A percentile compares a stretch with the other conserved stretches of the same genome.
phyloP scores from a whole-genome alignment of 805 yeast species.

The Metschnikowia rubicola region DNA sequence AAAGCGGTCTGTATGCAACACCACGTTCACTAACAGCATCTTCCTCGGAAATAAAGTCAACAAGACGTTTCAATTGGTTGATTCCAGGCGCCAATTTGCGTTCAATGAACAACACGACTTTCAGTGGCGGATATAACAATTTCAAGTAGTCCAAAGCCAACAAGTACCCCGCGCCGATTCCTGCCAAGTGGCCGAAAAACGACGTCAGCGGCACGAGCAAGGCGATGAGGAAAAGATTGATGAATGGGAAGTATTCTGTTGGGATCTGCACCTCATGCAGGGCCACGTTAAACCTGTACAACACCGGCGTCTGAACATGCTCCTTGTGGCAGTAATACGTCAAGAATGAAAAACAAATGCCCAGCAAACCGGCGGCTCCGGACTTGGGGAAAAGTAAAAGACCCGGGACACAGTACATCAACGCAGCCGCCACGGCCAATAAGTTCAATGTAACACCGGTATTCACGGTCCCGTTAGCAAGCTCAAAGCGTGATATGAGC shows the following conservation, averaged over 20 bases:
- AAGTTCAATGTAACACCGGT: constrained; percentile 78
- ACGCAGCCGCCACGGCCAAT: constrained; percentile 64
- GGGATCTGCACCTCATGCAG: constrained; percentile 48
- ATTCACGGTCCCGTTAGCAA: constrained; percentile 74
- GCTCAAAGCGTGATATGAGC: constrained; percentile 64
- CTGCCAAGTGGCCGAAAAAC: constrained; percentile 71
- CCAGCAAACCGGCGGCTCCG: constrained; percentile 66
- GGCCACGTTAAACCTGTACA: constrained; percentile 27
- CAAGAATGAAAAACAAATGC: constrained; percentile 66
- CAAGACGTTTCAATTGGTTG: constrained; percentile 48
- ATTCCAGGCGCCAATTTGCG: constrained; percentile 48
- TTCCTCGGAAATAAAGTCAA: constrained; percentile 57
- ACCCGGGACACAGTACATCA: constrained; percentile 56
- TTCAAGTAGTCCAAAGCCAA: constrained; percentile 56
- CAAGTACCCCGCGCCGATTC: constrained; percentile 62
- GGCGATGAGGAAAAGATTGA: constrained; percentile 44
- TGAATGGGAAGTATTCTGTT: constrained; percentile 56
- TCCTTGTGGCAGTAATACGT: constrained; percentile 56
- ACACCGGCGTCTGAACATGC: constrained; percentile 36
- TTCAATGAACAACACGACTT: constrained; percentile 65
- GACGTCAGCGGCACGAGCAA: constrained; percentile 63
- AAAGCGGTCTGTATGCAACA: constrained; percentile 27
- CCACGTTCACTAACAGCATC: constrained; percentile 50
- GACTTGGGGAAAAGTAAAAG: constrained; percentile 48
- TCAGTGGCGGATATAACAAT: constrained; percentile 62